Conservation (phyloP, 2,329 filamentous ascomycete genomes). For the Curvularia spicifera region DNA sequence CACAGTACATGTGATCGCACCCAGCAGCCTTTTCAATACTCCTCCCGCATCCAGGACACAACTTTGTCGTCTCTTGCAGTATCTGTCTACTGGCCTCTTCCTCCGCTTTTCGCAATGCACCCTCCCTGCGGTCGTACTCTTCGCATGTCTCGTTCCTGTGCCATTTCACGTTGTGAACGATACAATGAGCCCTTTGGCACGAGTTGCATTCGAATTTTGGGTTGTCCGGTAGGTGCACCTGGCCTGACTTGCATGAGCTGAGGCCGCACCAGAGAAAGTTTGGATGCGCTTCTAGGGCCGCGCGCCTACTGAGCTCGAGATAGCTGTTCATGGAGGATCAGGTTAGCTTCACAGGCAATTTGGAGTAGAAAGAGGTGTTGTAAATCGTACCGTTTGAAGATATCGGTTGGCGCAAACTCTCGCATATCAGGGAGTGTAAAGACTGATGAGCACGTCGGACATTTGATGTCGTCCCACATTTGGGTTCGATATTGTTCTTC, state of each 20-base stretch:
- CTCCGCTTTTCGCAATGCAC: not conserved
- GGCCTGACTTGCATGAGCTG: conserved; percentile 59
- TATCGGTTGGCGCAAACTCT: not conserved
- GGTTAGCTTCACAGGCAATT: not conserved
- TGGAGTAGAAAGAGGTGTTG: not conserved
- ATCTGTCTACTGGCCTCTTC: not conserved
- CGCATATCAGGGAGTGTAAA: not conserved
- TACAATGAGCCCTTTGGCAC: not conserved
- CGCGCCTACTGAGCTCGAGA: conserved; percentile 53
- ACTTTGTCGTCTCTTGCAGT: not conserved
- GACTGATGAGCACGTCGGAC: not conserved
- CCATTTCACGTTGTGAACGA: not conserved
- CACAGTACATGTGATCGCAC: not conserved
- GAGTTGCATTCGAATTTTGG: not conserved
- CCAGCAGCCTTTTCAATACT: not conserved
- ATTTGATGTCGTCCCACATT: not conserved
- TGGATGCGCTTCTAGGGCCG: conserved; percentile 52
- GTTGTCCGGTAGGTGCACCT: conserved; percentile 54
- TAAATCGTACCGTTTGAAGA: not conserved
- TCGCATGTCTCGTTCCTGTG: not conserved
- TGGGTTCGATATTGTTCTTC: not conserved
- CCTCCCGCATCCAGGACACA: not conserved
- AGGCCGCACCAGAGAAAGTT: conserved; percentile 62
- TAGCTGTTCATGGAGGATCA: not conserved
- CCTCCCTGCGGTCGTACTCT: not conserved